These are phyloP conservation scores for Waitea zeae DNA, from an alignment of 1,284 basidiomycete species.

Conservation along the genomic window DNA sequence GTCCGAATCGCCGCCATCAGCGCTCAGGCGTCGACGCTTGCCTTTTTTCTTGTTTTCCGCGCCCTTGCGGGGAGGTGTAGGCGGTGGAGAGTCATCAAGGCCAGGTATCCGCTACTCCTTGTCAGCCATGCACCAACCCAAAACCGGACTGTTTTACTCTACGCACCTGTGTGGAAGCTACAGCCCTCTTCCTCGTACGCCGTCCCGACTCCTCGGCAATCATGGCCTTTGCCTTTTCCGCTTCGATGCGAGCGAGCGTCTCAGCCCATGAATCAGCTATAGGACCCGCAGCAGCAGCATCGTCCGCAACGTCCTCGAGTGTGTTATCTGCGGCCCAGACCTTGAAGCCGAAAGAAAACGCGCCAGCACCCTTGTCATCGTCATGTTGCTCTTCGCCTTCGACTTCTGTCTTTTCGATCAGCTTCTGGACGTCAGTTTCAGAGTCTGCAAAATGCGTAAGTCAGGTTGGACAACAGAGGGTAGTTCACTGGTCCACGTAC, in stretches of 20 bases:
- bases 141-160: no score
- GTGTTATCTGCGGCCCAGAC: slow-evolving; percentile 73
- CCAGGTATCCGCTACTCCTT: no score
- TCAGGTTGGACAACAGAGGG: slow-evolving; percentile 2
- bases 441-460: slow-evolving; percentile 30
- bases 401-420: slow-evolving; percentile 70
- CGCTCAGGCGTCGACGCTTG: no score
- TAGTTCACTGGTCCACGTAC: slow-evolving; percentile 21
- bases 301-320: no score
- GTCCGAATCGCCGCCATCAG: no score
- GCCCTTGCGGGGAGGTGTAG: no score
- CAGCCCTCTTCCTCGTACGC: no score
- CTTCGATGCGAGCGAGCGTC: slow-evolving; percentile 45
- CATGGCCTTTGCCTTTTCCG: slow-evolving; percentile 25
- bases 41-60: no score
- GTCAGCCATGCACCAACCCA: no score
- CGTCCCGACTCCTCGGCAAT: slow-evolving; percentile 42
- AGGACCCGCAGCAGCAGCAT: no score
- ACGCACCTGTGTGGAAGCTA: no score
- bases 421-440: slow-evolving; percentile 61
- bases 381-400: slow-evolving; percentile 40
- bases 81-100: no score
- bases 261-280: slow-evolving; percentile 77
- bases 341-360: slow-evolving; percentile 60
- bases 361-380: slow-evolving; percentile 18